Evolutionary conservation across 202 grass and related monocot species (phyloP).

Genomic region (Eragrostis tef): DNA sequence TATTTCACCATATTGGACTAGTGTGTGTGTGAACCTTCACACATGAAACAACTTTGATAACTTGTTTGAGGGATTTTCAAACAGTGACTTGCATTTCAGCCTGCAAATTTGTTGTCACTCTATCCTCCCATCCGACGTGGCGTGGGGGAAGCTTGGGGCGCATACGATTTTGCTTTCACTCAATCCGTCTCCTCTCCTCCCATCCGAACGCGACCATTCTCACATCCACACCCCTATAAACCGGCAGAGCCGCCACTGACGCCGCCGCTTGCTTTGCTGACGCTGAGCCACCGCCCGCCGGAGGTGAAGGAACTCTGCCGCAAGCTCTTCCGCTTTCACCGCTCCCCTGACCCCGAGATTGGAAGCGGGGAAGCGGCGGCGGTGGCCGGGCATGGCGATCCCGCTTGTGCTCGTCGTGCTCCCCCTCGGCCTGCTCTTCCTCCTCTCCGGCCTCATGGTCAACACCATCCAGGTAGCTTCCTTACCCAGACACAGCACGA

Average conservation of each 20-base stretch:
- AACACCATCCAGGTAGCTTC: slow-evolving; percentile 72
- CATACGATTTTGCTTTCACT: neutral
- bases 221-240: slow-evolving; percentile 20
- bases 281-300: neutral
- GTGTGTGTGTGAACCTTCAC: too few relatives aligned
- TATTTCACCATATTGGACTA: too few relatives aligned
- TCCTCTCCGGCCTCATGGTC: slow-evolving; percentile 82
- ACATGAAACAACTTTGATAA: too few relatives aligned
- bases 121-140: neutral
- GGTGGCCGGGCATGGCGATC: slow-evolving; percentile 58
- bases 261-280: neutral
- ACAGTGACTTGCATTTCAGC: too few relatives aligned
- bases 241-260: slow-evolving; percentile 15
- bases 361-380: slow-evolving; percentile 2
- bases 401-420: slow-evolving; percentile 72
- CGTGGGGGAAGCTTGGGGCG: too few relatives aligned
- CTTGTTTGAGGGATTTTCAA: too few relatives aligned
- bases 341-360: neutral
- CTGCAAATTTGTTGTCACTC: too few relatives aligned
- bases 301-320: neutral
- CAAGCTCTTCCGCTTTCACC: neutral
- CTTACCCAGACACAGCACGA: neutral
- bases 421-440: slow-evolving; percentile 88
- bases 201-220: neutral
- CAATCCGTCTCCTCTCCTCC: neutral